Evolutionary conservation across 352 stramenopile genomes (phyloP).

Genomic region (Phytopythium sindhum): DNA sequence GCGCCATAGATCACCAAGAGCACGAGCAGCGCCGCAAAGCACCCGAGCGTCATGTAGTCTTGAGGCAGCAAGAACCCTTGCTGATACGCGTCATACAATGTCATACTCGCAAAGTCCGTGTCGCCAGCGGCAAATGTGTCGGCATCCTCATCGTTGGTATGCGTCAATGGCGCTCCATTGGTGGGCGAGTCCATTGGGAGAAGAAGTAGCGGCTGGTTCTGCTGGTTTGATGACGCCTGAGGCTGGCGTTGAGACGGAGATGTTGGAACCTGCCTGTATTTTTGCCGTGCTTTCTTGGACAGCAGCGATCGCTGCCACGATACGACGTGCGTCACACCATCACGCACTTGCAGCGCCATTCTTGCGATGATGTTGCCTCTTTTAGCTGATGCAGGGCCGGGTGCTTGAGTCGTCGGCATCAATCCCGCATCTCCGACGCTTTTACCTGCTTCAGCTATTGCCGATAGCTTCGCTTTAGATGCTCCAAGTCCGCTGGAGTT

Average conservation of each 20-base stretch:
- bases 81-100: slow-evolving; percentile 64
- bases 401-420: background rate
- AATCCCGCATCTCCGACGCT: background rate
- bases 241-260: background rate
- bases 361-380: background rate
- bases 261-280: slow-evolving; percentile 5
- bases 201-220: slow-evolving; percentile 16
- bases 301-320: slow-evolving; percentile 4
- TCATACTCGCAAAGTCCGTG: slow-evolving; percentile 71
- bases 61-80: slow-evolving; percentile 69
- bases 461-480: background rate
- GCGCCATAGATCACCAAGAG: slow-evolving; percentile 68
- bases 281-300: background rate
- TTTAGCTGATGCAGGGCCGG: background rate
- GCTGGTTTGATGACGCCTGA: background rate
- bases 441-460: background rate
- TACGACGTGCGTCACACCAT: background rate
- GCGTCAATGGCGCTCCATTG: background rate
- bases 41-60: slow-evolving; percentile 70
- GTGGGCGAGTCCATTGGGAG: slow-evolving; percentile 7
- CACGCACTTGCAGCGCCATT: background rate
- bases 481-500: background rate
- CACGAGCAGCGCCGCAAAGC: slow-evolving; percentile 46
- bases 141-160: slow-evolving; percentile 10
- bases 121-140: slow-evolving; percentile 13